Percentiles rank a stretch among this genome's conserved stretches.
phyloP scores from a whole-genome alignment of 352 stramenopile genomes.

The Phytophthora constricta region DNA sequence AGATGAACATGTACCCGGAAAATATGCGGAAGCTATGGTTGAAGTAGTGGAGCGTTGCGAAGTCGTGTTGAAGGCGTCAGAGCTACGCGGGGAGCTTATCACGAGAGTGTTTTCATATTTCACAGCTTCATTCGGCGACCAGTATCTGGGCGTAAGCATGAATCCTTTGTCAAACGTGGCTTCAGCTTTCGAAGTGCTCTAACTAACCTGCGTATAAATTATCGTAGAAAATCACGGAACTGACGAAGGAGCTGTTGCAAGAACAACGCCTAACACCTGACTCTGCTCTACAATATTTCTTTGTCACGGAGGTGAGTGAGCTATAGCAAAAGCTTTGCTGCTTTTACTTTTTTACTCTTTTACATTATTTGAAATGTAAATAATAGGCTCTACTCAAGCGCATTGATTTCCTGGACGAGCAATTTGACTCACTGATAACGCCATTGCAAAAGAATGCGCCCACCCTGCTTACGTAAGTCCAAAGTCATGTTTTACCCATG shows the following conservation, averaged over 20 bases:
- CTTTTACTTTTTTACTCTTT: slow-evolving; percentile 1
- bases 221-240: slow-evolving; percentile 58
- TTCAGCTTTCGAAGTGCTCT: no score
- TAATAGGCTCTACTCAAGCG: slow-evolving; percentile 60
- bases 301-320: slow-evolving; percentile 55
- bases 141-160: slow-evolving; percentile 63
- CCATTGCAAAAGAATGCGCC: slow-evolving; percentile 51
- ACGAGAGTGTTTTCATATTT: slow-evolving; percentile 77
- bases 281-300: slow-evolving; percentile 73
- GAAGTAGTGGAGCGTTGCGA: slow-evolving; percentile 61
- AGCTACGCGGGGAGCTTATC: slow-evolving; percentile 68
- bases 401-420: slow-evolving; percentile 67
- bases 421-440: slow-evolving; percentile 56
- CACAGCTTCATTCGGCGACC: slow-evolving; percentile 61
- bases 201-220: no score
- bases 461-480: slow-evolving; percentile 75
- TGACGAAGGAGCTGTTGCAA: slow-evolving; percentile 70
- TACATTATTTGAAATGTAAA: neutral
- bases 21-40: slow-evolving; percentile 48
- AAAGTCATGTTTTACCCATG: neutral
- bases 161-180: no score
- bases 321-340: neutral
- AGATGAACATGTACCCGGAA: slow-evolving; percentile 44
- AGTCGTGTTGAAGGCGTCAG: slow-evolving; percentile 69
- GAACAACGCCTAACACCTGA: slow-evolving; percentile 65